Percentiles rank a stretch among this genome's conserved stretches.
Evolutionary conservation across 2,329 filamentous ascomycete species (phyloP).

Genomic region (Alternaria sp.): DNA sequence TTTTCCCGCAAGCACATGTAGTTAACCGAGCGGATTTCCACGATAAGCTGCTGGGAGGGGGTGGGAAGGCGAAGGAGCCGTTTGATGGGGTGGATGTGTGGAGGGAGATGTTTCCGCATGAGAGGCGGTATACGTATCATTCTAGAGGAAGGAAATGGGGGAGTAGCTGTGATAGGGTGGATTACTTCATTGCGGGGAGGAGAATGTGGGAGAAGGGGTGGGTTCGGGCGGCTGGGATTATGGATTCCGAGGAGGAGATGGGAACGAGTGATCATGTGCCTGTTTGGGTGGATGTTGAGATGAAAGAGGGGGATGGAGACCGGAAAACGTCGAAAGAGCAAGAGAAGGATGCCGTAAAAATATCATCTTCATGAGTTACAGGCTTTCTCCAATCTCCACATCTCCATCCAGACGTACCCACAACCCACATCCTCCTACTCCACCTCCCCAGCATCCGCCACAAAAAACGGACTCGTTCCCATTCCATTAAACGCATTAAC

Average conservation of each 20-base stretch:
- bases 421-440: neutral
- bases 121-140: conserved; percentile 59
- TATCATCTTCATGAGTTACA: neutral
- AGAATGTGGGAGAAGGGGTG: conserved; percentile 48
- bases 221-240: conserved; percentile 49
- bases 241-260: conserved; percentile 53
- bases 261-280: conserved; percentile 63
- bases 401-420: neutral
- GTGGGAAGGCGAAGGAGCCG: conserved; percentile 16
- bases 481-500: conserved; percentile 42
- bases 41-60: conserved; percentile 51
- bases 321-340: neutral
- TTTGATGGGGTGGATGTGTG: conserved; percentile 55
- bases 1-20: conserved; percentile 55
- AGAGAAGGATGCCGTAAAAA: neutral
- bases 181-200: conserved; percentile 57
- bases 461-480: conserved; percentile 34
- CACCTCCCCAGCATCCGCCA: conserved; percentile 5
- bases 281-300: conserved; percentile 50
- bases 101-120: conserved; percentile 52
- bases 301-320: neutral
- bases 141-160: conserved; percentile 55
- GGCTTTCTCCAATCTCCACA: neutral
- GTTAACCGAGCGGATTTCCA: conserved; percentile 61
- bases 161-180: conserved; percentile 60